Evolutionary conservation across 2,329 filamentous ascomycete genomes (phyloP).

Genomic region (Ampelomyces quisqualis): DNA sequence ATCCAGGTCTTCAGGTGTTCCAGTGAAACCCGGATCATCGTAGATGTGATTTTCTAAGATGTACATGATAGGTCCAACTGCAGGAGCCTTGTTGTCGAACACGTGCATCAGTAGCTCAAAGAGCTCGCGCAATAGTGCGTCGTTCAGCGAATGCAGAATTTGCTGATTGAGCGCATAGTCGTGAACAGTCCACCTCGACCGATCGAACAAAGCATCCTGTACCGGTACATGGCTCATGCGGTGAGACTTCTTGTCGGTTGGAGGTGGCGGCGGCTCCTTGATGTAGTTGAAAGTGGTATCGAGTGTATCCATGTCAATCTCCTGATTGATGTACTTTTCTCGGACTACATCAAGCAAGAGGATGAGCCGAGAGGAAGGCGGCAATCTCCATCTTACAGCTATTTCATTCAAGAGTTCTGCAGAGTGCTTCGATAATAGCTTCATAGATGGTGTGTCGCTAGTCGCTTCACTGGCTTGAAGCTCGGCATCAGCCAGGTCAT

Average conservation of each 20-base stretch:
- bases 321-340: conserved; percentile 81
- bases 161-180: conserved; percentile 66
- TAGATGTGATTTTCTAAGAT: conserved; percentile 81
- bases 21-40: conserved; percentile 72
- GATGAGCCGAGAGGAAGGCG: conserved; percentile 75
- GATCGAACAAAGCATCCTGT: conserved; percentile 47
- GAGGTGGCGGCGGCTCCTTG: conserved; percentile 68
- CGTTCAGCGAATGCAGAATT: conserved; percentile 72
- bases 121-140: conserved; percentile 80
- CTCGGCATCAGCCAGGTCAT: conserved; percentile 59
- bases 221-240: conserved; percentile 51
- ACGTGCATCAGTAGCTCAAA: conserved; percentile 85
- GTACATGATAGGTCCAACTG: conserved; percentile 76
- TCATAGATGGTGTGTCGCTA: conserved; percentile 52
- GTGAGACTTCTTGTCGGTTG: conserved; percentile 62
- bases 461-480: conserved; percentile 52
- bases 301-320: conserved; percentile 77
- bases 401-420: conserved; percentile 82
- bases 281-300: conserved; percentile 80
- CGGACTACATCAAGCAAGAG: conserved; percentile 81
- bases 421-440: conserved; percentile 70
- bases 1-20: conserved; percentile 67
- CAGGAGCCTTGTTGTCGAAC: conserved; percentile 84
- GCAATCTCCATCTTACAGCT: conserved; percentile 84
- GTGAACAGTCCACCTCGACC: conserved; percentile 52